Evolutionary conservation across 345 rosid genomes (phyloP).

Genomic region (Eucalyptus pumila): DNA sequence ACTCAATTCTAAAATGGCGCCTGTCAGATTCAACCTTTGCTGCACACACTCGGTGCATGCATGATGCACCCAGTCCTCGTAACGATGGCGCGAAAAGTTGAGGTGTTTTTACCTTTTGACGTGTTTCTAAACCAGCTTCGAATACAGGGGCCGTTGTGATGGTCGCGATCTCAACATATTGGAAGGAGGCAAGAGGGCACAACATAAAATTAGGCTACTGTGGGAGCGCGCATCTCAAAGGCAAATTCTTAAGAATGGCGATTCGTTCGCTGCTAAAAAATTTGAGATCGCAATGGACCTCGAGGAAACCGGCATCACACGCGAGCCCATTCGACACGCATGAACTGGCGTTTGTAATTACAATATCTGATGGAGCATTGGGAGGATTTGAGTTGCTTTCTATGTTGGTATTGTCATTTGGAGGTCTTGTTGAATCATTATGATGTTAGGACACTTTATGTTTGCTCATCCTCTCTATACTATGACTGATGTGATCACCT

Average conservation of each 20-base stretch:
- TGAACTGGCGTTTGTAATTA: background rate
- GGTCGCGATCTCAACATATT: background rate
- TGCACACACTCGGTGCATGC: background rate
- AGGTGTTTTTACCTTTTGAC: background rate
- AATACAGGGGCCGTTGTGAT: background rate
- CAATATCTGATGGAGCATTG: background rate
- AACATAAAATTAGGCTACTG: background rate
- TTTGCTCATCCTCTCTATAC: background rate
- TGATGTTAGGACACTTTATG: background rate
- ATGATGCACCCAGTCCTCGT: background rate
- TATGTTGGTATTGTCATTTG: background rate
- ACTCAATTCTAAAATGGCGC: background rate
- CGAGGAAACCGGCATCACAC: constrained; percentile 26
- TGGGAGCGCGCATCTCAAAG: background rate
- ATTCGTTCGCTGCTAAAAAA: constrained; percentile 18
- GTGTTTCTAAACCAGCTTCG: background rate
- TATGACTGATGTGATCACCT: background rate
- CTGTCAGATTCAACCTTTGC: background rate
- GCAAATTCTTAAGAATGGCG: background rate
- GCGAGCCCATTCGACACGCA: background rate
- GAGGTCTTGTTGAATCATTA: background rate
- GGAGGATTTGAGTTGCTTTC: background rate
- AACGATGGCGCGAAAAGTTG: background rate
- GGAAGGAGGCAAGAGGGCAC: background rate
- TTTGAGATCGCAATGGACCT: constrained; percentile 23